phyloP scores from a whole-genome alignment of 164 flowering plant species.

The Taxillus chinensis region DNA sequence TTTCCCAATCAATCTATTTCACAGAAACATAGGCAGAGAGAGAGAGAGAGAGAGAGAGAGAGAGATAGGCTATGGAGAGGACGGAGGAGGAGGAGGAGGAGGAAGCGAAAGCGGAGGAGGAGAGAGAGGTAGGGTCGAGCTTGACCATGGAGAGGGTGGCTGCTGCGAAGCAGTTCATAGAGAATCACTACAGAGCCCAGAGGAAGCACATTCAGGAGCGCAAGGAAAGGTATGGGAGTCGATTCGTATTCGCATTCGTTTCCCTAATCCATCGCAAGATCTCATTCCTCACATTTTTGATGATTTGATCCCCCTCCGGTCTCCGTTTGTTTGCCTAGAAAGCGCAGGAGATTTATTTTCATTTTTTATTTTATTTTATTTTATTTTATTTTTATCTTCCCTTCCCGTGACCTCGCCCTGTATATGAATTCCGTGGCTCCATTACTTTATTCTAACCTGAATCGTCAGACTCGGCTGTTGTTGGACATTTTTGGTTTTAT shows the following conservation, averaged over 20 bases:
- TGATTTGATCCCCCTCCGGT: no score
- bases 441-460: no score
- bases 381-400: no score
- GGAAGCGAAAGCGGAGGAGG: conserved; percentile 18
- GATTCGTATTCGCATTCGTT: neutral
- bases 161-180: conserved; percentile 87
- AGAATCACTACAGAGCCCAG: conserved; percentile 77
- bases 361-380: no score
- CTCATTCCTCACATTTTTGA: neutral
- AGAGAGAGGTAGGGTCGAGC: conserved; percentile 41
- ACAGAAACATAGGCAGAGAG: conserved; percentile 4
- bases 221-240: conserved; percentile 42
- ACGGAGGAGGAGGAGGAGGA: conserved; percentile 5
- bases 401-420: no score
- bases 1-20: neutral
- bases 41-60: conserved; percentile 24
- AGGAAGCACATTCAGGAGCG: conserved; percentile 80
- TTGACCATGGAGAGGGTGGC: conserved; percentile 82
- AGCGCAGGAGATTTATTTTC: no score
- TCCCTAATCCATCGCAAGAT: neutral
- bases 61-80: conserved; percentile 8
- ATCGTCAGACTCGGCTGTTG: no score
- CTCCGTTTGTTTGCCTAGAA: no score
- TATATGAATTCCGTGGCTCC: no score
- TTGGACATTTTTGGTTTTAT: no score